phyloP scores from a whole-genome alignment of 768 basidiomycete species.

The Tulasnella sp. region DNA sequence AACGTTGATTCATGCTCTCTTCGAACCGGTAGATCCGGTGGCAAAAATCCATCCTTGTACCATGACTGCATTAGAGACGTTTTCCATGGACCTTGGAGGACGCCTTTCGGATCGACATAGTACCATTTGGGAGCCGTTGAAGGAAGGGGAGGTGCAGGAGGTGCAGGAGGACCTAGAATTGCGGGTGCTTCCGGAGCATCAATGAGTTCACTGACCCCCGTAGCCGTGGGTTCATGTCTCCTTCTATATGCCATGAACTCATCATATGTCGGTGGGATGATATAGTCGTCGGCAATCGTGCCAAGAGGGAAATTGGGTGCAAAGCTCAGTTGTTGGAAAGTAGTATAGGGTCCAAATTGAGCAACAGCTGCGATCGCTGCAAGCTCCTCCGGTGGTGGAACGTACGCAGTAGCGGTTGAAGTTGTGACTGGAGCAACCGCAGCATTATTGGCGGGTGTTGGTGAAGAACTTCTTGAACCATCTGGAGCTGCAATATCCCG shows the following conservation, averaged over 20 bases:
- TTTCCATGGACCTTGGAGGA: conserved; percentile 79
- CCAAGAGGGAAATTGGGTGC: conserved; percentile 81
- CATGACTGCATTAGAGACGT: conserved; percentile 78
- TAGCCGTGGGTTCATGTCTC: conserved; percentile 45
- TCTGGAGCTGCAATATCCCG: no score
- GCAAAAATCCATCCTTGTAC: conserved; percentile 74
- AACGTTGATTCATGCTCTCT: conserved; percentile 42
- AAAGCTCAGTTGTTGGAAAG: conserved; percentile 80
- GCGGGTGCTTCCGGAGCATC: not conserved
- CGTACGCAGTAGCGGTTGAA: not conserved
- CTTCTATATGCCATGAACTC: conserved; percentile 59
- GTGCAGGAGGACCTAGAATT: not conserved
- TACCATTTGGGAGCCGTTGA: conserved; percentile 63
- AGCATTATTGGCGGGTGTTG: not conserved
- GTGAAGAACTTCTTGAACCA: no score
- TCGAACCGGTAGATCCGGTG: conserved; percentile 68
- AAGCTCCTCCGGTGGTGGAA: conserved; percentile 48
- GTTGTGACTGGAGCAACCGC: not conserved
- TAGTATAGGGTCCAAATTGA: conserved; percentile 73
- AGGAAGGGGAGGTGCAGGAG: conserved; percentile 46
- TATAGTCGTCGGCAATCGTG: conserved; percentile 77
- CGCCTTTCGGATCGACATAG: conserved; percentile 70
- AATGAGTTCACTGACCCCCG: not conserved
- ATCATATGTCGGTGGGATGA: conserved; percentile 83
- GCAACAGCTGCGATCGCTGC: conserved; percentile 48